These are phyloP conservation scores for Colletotrichum melonis DNA, from an alignment of 2,329 filamentous ascomycete genomes.

Conservation along the genomic window DNA sequence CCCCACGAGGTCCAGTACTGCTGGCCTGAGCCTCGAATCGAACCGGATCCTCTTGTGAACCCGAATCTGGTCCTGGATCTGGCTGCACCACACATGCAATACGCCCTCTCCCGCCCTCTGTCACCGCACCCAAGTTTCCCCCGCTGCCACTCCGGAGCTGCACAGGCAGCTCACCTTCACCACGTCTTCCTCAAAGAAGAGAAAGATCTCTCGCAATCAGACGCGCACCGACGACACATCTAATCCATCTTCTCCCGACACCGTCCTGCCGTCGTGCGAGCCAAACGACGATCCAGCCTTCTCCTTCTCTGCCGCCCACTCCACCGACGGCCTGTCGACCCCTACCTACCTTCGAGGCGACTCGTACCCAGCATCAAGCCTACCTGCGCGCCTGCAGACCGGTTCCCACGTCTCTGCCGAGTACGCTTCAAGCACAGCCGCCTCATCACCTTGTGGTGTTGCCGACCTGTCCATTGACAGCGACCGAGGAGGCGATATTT, in stretches of 20 bases:
- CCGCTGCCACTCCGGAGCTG: constrained; percentile 60
- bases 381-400: constrained; percentile 63
- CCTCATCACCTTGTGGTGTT: constrained; percentile 70
- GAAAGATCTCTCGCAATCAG: constrained; percentile 67
- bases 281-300: constrained; percentile 60
- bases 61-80: no score
- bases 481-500: constrained; percentile 60
- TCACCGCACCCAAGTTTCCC: constrained; percentile 10
- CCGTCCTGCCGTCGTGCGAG: constrained; percentile 65
- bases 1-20: neutral
- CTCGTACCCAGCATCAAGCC: constrained; percentile 57
- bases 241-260: constrained; percentile 54
- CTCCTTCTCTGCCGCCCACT: constrained; percentile 59
- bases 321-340: constrained; percentile 39
- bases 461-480: constrained; percentile 67
- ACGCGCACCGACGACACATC: constrained; percentile 54
- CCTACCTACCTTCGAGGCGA: constrained; percentile 43
- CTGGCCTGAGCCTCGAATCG: no score
- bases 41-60: no score
- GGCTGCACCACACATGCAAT: constrained; percentile 15
- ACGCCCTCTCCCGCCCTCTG: constrained; percentile 18
- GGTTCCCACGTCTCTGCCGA: constrained; percentile 57
- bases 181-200: constrained; percentile 81
- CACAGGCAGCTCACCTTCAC: constrained; percentile 75
- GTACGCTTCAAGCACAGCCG: constrained; percentile 62